A percentile compares a stretch with the other conserved stretches of the same genome.
Evolutionary conservation across 2,329 filamentous ascomycete species (phyloP).

Genomic region (Verticillium nonalfalfae): DNA sequence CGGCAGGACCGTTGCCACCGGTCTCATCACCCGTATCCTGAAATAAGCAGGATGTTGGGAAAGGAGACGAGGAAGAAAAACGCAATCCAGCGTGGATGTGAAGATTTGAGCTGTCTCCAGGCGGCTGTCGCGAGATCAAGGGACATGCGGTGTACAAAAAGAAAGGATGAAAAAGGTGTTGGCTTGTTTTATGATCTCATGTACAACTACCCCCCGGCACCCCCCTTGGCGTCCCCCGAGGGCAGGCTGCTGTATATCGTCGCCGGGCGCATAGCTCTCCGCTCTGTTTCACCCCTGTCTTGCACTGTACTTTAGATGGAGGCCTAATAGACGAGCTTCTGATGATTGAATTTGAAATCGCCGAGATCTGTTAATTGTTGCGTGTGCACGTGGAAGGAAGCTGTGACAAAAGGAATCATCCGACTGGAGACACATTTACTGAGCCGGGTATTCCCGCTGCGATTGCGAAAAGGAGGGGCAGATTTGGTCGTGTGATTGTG

Average conservation of each 20-base stretch:
- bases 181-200: constrained; percentile 12
- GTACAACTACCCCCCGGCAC: constrained; percentile 15
- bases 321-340: constrained; percentile 7
- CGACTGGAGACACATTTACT: no score
- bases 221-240: constrained; percentile 8
- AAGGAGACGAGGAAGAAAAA: not conserved
- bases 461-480: no score
- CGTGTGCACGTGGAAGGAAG: no score
- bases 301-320: constrained; percentile 27
- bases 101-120: not conserved
- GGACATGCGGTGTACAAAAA: constrained; percentile 7
- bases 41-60: constrained; percentile 34
- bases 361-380: no score
- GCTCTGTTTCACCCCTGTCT: constrained; percentile 34
- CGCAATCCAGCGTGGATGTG: not conserved
- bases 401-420: no score
- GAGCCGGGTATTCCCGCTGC: no score
- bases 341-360: not conserved
- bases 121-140: not conserved
- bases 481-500: no score
- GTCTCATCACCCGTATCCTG: constrained; percentile 70
- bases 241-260: constrained; percentile 25
- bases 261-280: constrained; percentile 29
- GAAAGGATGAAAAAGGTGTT: constrained; percentile 6
- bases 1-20: constrained; percentile 81